Evolutionary conservation across 768 basidiomycete species (phyloP).

Genomic region (Boletus vermiculosoides): DNA sequence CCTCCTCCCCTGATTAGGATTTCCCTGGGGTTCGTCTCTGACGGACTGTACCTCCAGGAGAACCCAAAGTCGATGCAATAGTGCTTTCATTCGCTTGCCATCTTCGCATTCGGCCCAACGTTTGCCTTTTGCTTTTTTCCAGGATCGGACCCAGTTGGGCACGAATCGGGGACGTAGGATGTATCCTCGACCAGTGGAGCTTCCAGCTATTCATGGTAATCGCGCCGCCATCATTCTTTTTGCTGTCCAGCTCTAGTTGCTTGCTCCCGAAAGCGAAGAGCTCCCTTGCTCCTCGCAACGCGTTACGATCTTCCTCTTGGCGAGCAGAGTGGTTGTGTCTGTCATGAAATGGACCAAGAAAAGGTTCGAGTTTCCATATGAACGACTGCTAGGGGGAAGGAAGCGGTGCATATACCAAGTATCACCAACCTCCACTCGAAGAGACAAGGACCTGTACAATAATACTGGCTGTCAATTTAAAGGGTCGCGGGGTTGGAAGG

Average conservation of each 20-base stretch:
- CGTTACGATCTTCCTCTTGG: not conserved
- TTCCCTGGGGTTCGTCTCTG: conserved; percentile 27
- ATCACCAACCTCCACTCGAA: not conserved
- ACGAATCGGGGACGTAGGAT: conserved; percentile 1
- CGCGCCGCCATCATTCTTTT: too few relatives aligned
- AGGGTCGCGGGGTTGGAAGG: not conserved
- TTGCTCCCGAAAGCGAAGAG: not conserved
- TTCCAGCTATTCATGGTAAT: not conserved
- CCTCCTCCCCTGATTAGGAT: conserved; percentile 17
- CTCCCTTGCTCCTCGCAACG: not conserved
- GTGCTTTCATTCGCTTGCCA: too few relatives aligned
- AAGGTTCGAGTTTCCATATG: not conserved
- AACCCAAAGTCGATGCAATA: conserved; percentile 31
- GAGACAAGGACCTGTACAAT: not conserved
- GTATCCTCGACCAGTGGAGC: conserved; percentile 9
- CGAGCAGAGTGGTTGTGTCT: not conserved
- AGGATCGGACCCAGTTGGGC: not conserved
- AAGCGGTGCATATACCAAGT: not conserved
- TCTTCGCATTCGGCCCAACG: too few relatives aligned
- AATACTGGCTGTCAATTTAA: not conserved
- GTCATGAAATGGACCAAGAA: not conserved
- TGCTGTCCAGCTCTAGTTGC: too few relatives aligned
- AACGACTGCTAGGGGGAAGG: not conserved
- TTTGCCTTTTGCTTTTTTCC: too few relatives aligned
- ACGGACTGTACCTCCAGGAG: conserved; percentile 29